These are phyloP conservation scores for Trametes sp. DNA, from an alignment of 1,284 basidiomycete species.

Conservation along the genomic window DNA sequence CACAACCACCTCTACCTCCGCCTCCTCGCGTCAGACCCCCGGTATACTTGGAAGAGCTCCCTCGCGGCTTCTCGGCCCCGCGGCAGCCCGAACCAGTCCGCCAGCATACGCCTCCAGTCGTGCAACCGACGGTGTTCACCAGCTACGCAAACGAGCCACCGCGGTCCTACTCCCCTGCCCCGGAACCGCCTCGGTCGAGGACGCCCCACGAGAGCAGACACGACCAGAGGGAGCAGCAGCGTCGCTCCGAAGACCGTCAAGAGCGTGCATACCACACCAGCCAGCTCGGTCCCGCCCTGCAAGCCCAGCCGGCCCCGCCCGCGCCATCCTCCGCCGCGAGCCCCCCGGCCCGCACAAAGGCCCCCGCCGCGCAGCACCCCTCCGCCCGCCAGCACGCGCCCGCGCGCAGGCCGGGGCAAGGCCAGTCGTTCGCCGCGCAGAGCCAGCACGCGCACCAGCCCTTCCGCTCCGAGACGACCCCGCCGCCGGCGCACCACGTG, in stretches of 20 bases:
- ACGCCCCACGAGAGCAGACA: conserved; percentile 26
- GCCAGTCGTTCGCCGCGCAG: conserved; percentile 16
- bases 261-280: conserved; percentile 24
- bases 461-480: conserved; percentile 30
- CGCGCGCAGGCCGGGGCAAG: conserved; percentile 10
- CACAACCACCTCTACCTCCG: conserved; percentile 23
- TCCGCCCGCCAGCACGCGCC: conserved; percentile 19
- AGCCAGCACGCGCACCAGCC: conserved; percentile 24
- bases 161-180: conserved; percentile 10
- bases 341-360: conserved; percentile 21
- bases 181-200: conserved; percentile 19
- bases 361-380: conserved; percentile 16
- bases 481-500: conserved; percentile 14
- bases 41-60: conserved; percentile 9
- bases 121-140: conserved; percentile 11
- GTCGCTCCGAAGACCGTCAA: conserved; percentile 27
- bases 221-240: conserved; percentile 29
- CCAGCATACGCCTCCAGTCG: conserved; percentile 7
- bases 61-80: conserved; percentile 13
- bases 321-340: conserved; percentile 10
- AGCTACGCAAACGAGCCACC: conserved; percentile 9
- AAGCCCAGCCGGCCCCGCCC: conserved; percentile 16
- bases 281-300: conserved; percentile 33
- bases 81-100: conserved; percentile 10
- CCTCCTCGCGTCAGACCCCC: conserved; percentile 18